Evolutionary conservation across 2,329 filamentous ascomycete genomes (phyloP), one percentile per base, ranked within the genome.

Genomic region (Stagonosporopsis chrysanthemi): DNA sequence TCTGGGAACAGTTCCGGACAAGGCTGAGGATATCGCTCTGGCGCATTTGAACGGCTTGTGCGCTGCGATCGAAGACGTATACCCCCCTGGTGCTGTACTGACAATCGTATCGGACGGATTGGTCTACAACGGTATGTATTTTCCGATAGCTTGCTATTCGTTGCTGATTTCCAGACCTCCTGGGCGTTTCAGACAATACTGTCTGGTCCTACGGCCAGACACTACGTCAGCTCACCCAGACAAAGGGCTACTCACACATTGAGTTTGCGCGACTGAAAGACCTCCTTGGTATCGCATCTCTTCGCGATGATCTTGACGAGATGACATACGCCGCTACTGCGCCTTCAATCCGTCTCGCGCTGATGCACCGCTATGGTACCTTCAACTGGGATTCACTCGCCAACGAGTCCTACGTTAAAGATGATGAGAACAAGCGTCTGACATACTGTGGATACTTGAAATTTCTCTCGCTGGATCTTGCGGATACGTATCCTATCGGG

Each of bases 1-100:
- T 0, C 70, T 87, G n/a, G 84, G 79, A 2, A 58, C 54, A 0
- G 61, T 80, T 3, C 79, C 79, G 0, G 79, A 81, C 43, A 67
- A 77, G n/a, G 79, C 73, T 4, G 79, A 81, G 52, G 75, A 79
- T 36, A 50, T 81, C 26, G 77, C 79, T 3, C 65, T 81, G 9
- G 63, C 66, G 4, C 75, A 76, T 43, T 61, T 81, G 49, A 77
- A 80, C 40, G 70, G 69, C 0, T 63, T 81, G 23, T 80, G 78
- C 40, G 69, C 71, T 17, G 71, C 70, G 24, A 77, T 81, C n/a
- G 64, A 63, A 9, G 68, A 72, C 9, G 59, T 79, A 2, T 80
- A 80, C 54, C 43, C 62, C 2, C 76, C 72, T 6, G 78, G 78
- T 4, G 77, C 77, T 4, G 59, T 73, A 28, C 61, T 80, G 1